Evolutionary conservation across 345 rosid species (phyloP).

Genomic region (Moricandia arvensis): DNA sequence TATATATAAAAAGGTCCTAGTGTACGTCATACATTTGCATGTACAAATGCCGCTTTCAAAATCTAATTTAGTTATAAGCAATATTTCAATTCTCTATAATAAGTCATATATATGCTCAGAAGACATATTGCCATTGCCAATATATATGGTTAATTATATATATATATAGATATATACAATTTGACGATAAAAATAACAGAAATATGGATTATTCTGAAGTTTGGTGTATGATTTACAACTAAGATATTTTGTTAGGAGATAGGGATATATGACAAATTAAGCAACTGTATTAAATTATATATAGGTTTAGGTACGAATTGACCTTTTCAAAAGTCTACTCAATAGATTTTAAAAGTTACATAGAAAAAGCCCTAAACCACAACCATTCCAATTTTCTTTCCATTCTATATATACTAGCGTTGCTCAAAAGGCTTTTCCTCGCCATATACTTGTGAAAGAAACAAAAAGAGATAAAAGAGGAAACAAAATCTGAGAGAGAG

Average conservation of each 20-base stretch:
- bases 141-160: not conserved
- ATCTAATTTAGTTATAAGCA: not conserved
- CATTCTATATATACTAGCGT: constrained; percentile 34
- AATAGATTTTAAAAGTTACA: constrained; percentile 23
- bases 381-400: constrained; percentile 6
- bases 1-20: not conserved
- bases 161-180: not conserved
- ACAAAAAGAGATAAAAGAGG: constrained; percentile 16
- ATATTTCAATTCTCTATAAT: not conserved
- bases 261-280: constrained; percentile 22
- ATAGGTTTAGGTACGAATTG: constrained; percentile 34
- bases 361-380: constrained; percentile 15
- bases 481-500: constrained; percentile 10
- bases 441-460: constrained; percentile 12
- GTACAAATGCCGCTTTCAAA: constrained; percentile 22
- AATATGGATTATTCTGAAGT: not conserved
- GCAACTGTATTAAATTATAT: constrained; percentile 4
- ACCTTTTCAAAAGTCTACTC: constrained; percentile 42
- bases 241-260: constrained; percentile 33
- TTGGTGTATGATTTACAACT: constrained; percentile 2
- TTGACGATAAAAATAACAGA: not conserved
- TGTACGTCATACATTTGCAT: constrained; percentile 23
- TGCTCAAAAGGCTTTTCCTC: constrained; percentile 20
- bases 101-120: constrained; percentile 5
- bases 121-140: not conserved